Conservation (phyloP, 2,329 filamentous ascomycete species). For the Annulohypoxylon truncatum region DNA sequence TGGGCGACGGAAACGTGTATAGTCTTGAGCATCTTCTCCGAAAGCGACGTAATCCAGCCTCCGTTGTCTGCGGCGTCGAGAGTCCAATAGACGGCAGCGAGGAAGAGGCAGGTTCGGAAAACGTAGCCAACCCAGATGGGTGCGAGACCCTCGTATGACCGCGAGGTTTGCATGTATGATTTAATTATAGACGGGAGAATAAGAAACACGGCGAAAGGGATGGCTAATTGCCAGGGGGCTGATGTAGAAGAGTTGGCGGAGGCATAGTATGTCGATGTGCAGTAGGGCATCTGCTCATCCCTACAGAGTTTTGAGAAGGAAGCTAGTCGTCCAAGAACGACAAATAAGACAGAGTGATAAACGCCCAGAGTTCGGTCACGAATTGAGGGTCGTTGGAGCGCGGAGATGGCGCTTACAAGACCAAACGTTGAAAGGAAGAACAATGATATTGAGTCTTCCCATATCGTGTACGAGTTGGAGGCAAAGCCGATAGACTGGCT, state of each 20-base stretch:
- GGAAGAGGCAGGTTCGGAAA: slow-evolving; percentile 79
- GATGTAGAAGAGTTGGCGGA: slow-evolving; percentile 93
- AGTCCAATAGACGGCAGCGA: slow-evolving; percentile 86
- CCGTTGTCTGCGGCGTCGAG: slow-evolving; percentile 90
- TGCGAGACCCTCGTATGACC: slow-evolving; percentile 88
- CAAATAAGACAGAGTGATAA: slow-evolving; percentile 87
- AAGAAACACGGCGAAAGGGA: slow-evolving; percentile 80
- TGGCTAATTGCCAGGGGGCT: slow-evolving; percentile 85
- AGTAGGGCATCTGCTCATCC: slow-evolving; percentile 98
- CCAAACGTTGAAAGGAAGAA: slow-evolving; percentile 94
- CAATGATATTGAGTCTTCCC: slow-evolving; percentile 94
- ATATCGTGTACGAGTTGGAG: slow-evolving; percentile 98
- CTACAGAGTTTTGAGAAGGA: slow-evolving; percentile 93
- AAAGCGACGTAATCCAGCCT: slow-evolving; percentile 75
- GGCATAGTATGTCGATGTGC: slow-evolving; percentile 93
- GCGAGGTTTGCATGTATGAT: slow-evolving; percentile 82
- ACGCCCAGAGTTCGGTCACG: slow-evolving; percentile 79
- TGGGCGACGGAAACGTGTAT: slow-evolving; percentile 83
- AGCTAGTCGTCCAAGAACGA: slow-evolving; percentile 80
- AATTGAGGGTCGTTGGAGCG: slow-evolving; percentile 75
- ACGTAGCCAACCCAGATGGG: slow-evolving; percentile 85
- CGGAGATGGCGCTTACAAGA: slow-evolving; percentile 76
- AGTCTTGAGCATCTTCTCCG: slow-evolving; percentile 75
- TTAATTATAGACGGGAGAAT: slow-evolving; percentile 80
- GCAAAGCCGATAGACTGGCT: slow-evolving; percentile 93